phyloP scores from a whole-genome alignment of 495 filamentous ascomycete genomes.

The Penicillium ochrochloron region DNA sequence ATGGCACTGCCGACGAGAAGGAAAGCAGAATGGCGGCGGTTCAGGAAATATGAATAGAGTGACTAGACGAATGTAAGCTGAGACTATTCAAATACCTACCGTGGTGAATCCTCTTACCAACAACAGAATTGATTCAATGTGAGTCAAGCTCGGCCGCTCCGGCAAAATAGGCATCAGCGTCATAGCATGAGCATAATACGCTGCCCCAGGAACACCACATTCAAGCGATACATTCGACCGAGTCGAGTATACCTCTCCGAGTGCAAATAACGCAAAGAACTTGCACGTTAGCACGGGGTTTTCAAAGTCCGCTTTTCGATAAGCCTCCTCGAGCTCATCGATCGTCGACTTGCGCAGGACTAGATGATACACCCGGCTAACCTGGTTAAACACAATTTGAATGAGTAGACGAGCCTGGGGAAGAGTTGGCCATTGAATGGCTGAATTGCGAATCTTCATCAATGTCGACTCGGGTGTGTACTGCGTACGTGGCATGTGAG shows the following conservation, averaged over 20 bases:
- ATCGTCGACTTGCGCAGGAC: slow-evolving; percentile 34
- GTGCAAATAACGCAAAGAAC: slow-evolving; percentile 38
- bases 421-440: slow-evolving; percentile 31
- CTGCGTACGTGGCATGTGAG: slow-evolving; percentile 35
- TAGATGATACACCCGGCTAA: slow-evolving; percentile 37
- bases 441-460: slow-evolving; percentile 22
- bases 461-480: slow-evolving; percentile 32
- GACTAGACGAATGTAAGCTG: slow-evolving; percentile 29
- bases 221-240: slow-evolving; percentile 19
- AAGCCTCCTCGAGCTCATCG: slow-evolving; percentile 30
- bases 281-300: slow-evolving; percentile 34
- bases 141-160: slow-evolving; percentile 41
- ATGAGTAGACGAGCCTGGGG: slow-evolving; percentile 34
- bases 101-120: no score
- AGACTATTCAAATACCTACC: no score
- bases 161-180: slow-evolving; percentile 36
- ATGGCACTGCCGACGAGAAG: slow-evolving; percentile 47
- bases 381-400: slow-evolving; percentile 32
- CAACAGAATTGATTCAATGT: slow-evolving; percentile 45
- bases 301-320: slow-evolving; percentile 24
- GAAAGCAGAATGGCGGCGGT: slow-evolving; percentile 51
- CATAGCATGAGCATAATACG: slow-evolving; percentile 40
- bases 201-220: slow-evolving; percentile 33
- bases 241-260: slow-evolving; percentile 39
- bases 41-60: slow-evolving; percentile 49